Percentiles rank a stretch among this genome's conserved stretches.
Evolutionary conservation across 2,329 filamentous ascomycete species (phyloP).

Genomic region (Talaromyces sp.): DNA sequence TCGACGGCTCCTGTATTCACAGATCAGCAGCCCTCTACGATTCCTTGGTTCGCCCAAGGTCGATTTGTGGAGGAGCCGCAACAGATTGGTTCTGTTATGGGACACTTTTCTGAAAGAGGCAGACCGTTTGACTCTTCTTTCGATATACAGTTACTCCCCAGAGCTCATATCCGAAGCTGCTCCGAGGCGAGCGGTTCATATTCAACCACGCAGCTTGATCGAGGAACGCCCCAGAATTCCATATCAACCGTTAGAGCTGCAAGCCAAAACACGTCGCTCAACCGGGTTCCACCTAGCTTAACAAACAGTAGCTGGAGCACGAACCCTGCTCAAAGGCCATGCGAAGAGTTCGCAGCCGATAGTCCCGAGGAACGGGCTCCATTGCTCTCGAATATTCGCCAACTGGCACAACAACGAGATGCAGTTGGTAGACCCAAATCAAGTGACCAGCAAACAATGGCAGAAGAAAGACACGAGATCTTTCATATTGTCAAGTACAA

Average conservation of each 20-base stretch:
- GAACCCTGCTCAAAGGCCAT: background rate
- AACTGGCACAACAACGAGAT: background rate
- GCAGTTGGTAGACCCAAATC: background rate
- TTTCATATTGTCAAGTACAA: slow-evolving; percentile 12
- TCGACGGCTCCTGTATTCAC: background rate
- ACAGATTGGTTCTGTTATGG: no score
- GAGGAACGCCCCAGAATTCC: background rate
- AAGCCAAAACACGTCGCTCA: background rate
- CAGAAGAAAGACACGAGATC: slow-evolving; percentile 5
- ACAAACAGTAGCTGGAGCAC: background rate
- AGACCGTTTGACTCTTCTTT: background rate
- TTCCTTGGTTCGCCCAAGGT: background rate
- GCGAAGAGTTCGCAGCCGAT: slow-evolving; percentile 2
- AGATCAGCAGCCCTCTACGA: background rate
- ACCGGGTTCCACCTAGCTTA: background rate
- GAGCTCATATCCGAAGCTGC: slow-evolving; percentile 7
- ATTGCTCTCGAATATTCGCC: slow-evolving; percentile 1
- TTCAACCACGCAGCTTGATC: slow-evolving; percentile 1
- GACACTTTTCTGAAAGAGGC: background rate
- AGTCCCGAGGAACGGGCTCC: slow-evolving; percentile 3
- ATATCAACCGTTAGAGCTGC: background rate
- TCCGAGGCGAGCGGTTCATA: slow-evolving; percentile 5
- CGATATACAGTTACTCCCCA: slow-evolving; percentile 5
- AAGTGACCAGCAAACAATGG: background rate
- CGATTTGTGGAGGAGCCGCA: background rate